Evolutionary conservation across 2,329 filamentous ascomycete genomes (phyloP), one percentile per base, ranked within the genome.

Genomic region (Claviceps spartinae): DNA sequence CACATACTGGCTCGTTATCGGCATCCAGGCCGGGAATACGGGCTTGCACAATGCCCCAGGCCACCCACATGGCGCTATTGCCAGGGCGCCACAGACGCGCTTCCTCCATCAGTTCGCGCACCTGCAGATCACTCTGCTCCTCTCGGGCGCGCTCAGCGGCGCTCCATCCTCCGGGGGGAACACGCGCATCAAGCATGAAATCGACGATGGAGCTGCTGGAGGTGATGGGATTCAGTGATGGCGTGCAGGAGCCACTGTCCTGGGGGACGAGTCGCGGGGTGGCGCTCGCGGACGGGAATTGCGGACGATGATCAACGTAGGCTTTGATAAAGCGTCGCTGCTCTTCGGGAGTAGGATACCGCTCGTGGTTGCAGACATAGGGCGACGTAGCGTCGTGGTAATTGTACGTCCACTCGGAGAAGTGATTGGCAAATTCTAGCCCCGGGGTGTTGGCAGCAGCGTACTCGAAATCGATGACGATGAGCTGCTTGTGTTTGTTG

Each of bases 381-480:
- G 88, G 73, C 36, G 69, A 70, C 30, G 73, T 70, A 3, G 79
- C 68, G 63, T 93, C 83, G 64, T 96, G 90, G 68, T 98, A 98
- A 69, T 98, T 91, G 74, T 97, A 97, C 60, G 88, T 86, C 93
- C 93, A 98, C 69, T 98, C 93, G 1, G 88, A 86, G 68, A 98
- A 98, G 68, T 98, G 93, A 66, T 98, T 98, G 53, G 89, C 93
- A 65, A 98, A 97, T 67, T 98, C 93, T 16, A 88, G 75, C 1
- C 89, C 93, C 0, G 82, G 82, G 0, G 83, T 76, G 64, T 97
- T 98, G 53, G 91, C 89, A 2, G 84, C 90, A 1, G 93, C 86
- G 64, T 98, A 98, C 63, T 98, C 93, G 62, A 98, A 98, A 66
- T 98, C 93, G 62, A 98, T 98, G 57, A 98, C 93, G 16, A 97